A percentile compares a stretch with the other conserved stretches of the same genome.
These are phyloP conservation scores for Pseudonectria foliicola DNA, from an alignment of 2,329 filamentous ascomycete genomes.

Conservation along the genomic window DNA sequence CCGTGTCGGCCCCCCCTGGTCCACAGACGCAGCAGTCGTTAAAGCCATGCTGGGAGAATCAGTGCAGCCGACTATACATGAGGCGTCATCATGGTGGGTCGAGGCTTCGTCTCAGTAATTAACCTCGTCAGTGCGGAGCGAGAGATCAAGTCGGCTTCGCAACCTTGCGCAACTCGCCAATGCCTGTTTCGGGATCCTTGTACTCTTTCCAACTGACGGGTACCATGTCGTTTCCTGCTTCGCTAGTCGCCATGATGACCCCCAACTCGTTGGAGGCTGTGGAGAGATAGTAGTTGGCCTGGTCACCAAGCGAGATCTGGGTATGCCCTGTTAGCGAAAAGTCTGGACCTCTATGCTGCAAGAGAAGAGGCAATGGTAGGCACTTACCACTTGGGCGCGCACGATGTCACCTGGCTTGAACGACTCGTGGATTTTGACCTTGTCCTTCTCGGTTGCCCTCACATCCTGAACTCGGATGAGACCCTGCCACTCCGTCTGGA, in stretches of 20 bases:
- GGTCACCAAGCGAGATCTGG: constrained; percentile 82
- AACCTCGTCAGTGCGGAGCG: no score
- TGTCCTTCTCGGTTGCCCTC: constrained; percentile 90
- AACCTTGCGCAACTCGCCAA: constrained; percentile 78
- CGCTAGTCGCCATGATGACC: constrained; percentile 87
- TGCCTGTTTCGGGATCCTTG: constrained; percentile 71
- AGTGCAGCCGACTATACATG: no score
- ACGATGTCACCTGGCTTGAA: constrained; percentile 93
- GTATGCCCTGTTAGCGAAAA: constrained; percentile 5
- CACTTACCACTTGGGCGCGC: constrained; percentile 67
- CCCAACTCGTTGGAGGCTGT: constrained; percentile 88
- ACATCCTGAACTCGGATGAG: constrained; percentile 86
- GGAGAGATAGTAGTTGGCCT: constrained; percentile 90
- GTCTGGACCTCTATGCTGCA: not conserved
- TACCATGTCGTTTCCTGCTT: constrained; percentile 83
- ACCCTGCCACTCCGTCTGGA: constrained; percentile 76
- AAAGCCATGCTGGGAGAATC: no score
- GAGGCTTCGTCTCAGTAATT: no score
- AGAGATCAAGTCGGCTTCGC: constrained; percentile 78
- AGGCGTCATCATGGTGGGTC: no score
- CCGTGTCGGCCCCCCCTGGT: no score
- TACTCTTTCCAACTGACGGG: constrained; percentile 96
- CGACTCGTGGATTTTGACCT: constrained; percentile 81
- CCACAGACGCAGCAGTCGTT: no score
- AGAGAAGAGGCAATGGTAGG: not conserved